Base-by-base conservation (phyloP, 371 early-diverging fungal genomes). In the Batkoa obscura region DNA sequence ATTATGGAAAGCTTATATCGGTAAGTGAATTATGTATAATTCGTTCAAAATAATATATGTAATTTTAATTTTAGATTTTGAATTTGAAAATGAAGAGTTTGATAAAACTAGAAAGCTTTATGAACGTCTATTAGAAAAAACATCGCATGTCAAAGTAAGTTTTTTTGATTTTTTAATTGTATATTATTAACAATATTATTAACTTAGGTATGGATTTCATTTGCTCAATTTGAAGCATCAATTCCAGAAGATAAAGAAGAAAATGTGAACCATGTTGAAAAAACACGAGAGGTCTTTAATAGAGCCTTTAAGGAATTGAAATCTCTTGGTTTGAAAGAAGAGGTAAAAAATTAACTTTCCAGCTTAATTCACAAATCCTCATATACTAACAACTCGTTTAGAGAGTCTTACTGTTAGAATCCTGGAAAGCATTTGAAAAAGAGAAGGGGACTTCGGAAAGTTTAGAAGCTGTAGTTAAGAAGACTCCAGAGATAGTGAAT, bases 1-100 rank as follows among this genome's bases (percentile, higher is more conserved):
- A 9, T 65, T 97, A 46, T 97, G 95, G 95, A 95, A 94, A 69
- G 84, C 91, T 0, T 94, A 84, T 62, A 94, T 97, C 59, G 74
- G 71, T 68, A 54, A 12, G 23, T 34, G 4, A 33, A 12, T 8
- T 36, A 34, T 10, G 36, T 23, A 23, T 23, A 23, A 23, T 23
- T 23, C 23, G 23, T 23, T 23, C 23, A 23, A 23, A 23, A 23
- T 39, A 33, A n/a, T 50, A 0, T 10, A 33, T 1, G 32, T 53
- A 36, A 43, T 46, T 6, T 30, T 47, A 9, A 2, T 9, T 5
- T 39, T 57, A 71, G 96, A 97, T 63, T 93, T 94, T 67, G 94
- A 94, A 62, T 75, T 80, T 36, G 77, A 74, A 2, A 80, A 87
- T 60, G 81, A 72, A 58, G 89, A 93, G 67, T 88, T 79, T 66